Conservation (phyloP, 1,284 basidiomycete genomes). For the Leccinum idahoense region DNA sequence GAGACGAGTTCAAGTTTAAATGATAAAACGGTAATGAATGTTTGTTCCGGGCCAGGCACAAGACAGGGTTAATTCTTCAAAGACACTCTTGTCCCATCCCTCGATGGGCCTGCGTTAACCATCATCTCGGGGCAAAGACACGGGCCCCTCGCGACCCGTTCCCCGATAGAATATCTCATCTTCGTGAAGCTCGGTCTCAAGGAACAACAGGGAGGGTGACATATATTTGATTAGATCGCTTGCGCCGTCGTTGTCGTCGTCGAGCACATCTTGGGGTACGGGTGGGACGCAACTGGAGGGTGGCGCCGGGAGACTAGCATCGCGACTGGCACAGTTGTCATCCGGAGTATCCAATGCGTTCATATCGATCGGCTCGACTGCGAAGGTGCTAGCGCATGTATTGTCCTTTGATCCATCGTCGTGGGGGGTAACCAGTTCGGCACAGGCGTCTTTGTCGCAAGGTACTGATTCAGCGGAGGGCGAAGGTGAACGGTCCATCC, state of each 20-base stretch:
- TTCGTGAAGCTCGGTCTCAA: background rate
- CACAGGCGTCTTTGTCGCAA: background rate
- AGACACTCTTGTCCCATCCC: constrained; percentile 3
- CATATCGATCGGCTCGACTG: background rate
- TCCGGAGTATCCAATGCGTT: background rate
- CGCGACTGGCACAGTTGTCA: background rate
- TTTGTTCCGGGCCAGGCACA: background rate
- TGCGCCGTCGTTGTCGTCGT: background rate
- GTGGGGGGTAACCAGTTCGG: background rate
- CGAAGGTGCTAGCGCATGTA: background rate
- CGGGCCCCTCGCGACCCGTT: constrained; percentile 4
- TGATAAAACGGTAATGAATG: background rate
- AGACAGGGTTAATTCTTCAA: background rate
- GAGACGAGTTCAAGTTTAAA: background rate
- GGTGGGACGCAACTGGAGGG: background rate
- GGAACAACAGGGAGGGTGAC: background rate
- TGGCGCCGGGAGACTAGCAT: background rate
- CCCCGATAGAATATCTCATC: background rate
- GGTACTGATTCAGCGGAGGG: background rate
- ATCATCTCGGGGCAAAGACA: constrained; percentile 17
- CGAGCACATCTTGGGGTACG: background rate
- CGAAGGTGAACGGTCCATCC: background rate
- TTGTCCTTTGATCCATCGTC: background rate
- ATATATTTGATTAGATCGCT: background rate
- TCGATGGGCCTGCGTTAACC: constrained; percentile 3